Base-by-base conservation (phyloP, 805 yeast species). In the Monosporozyma siamensis region DNA sequence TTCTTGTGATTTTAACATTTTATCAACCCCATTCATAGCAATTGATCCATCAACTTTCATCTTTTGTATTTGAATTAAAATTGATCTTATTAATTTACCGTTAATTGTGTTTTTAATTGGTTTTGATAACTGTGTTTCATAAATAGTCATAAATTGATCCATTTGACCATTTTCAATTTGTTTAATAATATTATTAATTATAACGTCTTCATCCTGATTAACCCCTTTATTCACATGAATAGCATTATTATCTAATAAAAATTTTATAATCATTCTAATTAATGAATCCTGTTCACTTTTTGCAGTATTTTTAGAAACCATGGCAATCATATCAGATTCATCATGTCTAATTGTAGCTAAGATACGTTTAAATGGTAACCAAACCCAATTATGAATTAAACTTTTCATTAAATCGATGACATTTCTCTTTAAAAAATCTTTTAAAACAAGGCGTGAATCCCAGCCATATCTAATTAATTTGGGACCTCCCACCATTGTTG, bases 11-110 rank as follows among this genome's bases (percentile, higher is more conserved):
- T 87, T 82, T 36, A 92, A 71, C 50, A 90, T 67, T 57, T 84
- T 81, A 63, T 92, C 97, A 48, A 92, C 89, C 7, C 97, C 97
- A 51, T 74, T 77, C 47, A 90, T 74, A 0, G 96, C 97, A 4
- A 88, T 67, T 29, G 84, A 88, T 7, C 95, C 95, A 59, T 90
- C 98, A 6, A 92, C 97, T 63, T 90, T 90, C 10, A 95, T 82
- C 64, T 92, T 90, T 61, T 90, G 98, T n/a, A 92, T 69, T 61
- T 92, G 97, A 48, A 90, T 89, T 54, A 92, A 65, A 37, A 92
- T 61, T 12, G 89, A 78, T 42, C 95, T 71, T 7, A 88, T 62
- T 49, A 90, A 70, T 44, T 79, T 76, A 4, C 97, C 98, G 11
- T 65, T 63, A 2, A 66, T 44, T 2, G 88, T 44, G 29, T 80